A percentile compares a stretch with the other conserved stretches of the same genome.
Conservation (phyloP, 1,284 basidiomycete genomes). For the Cutaneotrichosporon arboriforme region DNA sequence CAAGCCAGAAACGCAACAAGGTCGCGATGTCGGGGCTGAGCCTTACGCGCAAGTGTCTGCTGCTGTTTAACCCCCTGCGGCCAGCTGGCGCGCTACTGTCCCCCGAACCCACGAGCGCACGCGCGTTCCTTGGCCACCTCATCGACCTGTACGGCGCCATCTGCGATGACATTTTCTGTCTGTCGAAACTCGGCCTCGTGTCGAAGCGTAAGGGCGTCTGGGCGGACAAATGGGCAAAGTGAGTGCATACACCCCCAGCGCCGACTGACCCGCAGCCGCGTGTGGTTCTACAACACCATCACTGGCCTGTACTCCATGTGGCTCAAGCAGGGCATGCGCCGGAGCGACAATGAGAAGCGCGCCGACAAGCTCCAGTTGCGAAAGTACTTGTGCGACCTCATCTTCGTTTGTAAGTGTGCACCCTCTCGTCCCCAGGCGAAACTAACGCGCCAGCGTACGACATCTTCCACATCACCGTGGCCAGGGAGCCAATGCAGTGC, state of each 20-base stretch:
- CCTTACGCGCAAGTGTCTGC: slow-evolving; percentile 42
- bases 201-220: slow-evolving; percentile 20
- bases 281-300: slow-evolving; percentile 41
- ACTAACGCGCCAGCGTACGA: slow-evolving; percentile 34
- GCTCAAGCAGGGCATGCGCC: slow-evolving; percentile 9
- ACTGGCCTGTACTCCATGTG: slow-evolving; percentile 37
- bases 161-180: slow-evolving; percentile 41
- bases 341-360: slow-evolving; percentile 13
- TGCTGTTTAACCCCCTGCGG: slow-evolving; percentile 42
- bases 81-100: slow-evolving; percentile 38
- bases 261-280: slow-evolving; percentile 27
- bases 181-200: slow-evolving; percentile 36
- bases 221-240: slow-evolving; percentile 41
- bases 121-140: slow-evolving; percentile 32
- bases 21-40: slow-evolving; percentile 32
- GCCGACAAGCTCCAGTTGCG: slow-evolving; percentile 32
- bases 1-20: slow-evolving; percentile 33
- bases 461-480: slow-evolving; percentile 33
- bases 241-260: slow-evolving; percentile 7
- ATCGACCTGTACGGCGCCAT: slow-evolving; percentile 36
- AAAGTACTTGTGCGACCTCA: slow-evolving; percentile 39
- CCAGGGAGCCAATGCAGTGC: slow-evolving; percentile 42
- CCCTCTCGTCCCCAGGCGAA: too few relatives aligned
- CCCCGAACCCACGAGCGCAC: slow-evolving; percentile 36
- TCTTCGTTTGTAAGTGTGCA: slow-evolving; percentile 40